Evolutionary conservation across 305 asterid genomes (phyloP).

Genomic region (Fraxinus velutina): DNA sequence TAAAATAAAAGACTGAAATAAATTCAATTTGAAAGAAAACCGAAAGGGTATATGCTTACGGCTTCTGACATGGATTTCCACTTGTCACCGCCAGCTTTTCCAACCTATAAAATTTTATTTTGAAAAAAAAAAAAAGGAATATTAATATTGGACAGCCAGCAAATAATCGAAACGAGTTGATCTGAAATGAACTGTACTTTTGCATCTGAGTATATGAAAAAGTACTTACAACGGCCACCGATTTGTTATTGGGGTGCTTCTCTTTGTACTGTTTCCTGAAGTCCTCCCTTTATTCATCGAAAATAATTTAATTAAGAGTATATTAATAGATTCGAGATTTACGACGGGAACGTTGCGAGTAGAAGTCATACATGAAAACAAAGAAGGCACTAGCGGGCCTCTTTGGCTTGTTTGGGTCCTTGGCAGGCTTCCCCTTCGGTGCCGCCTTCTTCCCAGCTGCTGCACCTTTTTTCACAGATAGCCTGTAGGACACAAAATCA

Average conservation of each 20-base stretch:
- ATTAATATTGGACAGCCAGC: neutral
- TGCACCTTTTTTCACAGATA: conserved; percentile 44
- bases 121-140: neutral
- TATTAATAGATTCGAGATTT: neutral
- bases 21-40: neutral
- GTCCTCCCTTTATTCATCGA: conserved; percentile 37
- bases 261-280: conserved; percentile 54
- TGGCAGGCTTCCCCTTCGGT: conserved; percentile 43
- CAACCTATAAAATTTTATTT: conserved; percentile 29
- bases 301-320: neutral
- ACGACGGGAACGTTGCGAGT: neutral
- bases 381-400: conserved; percentile 65
- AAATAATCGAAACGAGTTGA: neutral
- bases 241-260: conserved; percentile 53
- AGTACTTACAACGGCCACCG: conserved; percentile 49
- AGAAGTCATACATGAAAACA: conserved; percentile 46
- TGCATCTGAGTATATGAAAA: neutral
- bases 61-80: conserved; percentile 53
- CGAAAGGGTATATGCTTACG: conserved; percentile 21
- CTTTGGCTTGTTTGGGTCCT: conserved; percentile 68
- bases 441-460: conserved; percentile 31
- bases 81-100: conserved; percentile 62
- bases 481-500: conserved; percentile 20
- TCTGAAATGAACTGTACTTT: neutral
- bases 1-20: neutral